Evolutionary conservation across 129 eudicot species (phyloP).

Genomic region (Flaveria ramosissima): DNA sequence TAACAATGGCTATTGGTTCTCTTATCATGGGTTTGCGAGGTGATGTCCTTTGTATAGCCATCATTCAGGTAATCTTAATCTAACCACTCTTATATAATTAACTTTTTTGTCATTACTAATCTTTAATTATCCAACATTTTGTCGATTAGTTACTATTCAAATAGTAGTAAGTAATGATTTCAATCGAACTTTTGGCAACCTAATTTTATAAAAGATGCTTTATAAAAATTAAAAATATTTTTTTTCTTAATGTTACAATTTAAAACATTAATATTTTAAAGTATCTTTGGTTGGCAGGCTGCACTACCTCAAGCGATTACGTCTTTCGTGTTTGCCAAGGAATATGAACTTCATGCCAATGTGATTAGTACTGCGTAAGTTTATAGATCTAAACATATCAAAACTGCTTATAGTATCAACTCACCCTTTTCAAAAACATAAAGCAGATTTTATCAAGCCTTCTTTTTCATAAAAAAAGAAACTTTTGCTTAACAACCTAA

Average conservation of each 20-base stretch:
- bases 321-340: conserved; percentile 63
- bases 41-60: conserved; percentile 49
- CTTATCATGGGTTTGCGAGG: conserved; percentile 51
- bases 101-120: not conserved
- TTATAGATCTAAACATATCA: not conserved
- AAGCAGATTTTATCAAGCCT: too few species aligned
- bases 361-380: conserved; percentile 79
- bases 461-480: too few species aligned
- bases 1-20: conserved; percentile 46
- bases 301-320: conserved; percentile 67
- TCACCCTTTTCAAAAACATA: too few species aligned
- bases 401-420: not conserved
- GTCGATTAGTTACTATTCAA: too few species aligned
- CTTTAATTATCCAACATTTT: not conserved
- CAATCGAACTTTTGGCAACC: too few species aligned
- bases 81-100: not conserved
- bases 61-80: conserved; percentile 51
- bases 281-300: conserved; percentile 36
- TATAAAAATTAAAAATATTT: too few species aligned
- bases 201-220: too few species aligned
- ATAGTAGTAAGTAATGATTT: too few species aligned
- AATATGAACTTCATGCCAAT: conserved; percentile 67
- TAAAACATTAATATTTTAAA: too few species aligned
- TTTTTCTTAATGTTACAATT: too few species aligned
- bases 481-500: too few species aligned